Conservation (phyloP, 2,329 filamentous ascomycete genomes). For the Kalaharituber pfeilii region DNA sequence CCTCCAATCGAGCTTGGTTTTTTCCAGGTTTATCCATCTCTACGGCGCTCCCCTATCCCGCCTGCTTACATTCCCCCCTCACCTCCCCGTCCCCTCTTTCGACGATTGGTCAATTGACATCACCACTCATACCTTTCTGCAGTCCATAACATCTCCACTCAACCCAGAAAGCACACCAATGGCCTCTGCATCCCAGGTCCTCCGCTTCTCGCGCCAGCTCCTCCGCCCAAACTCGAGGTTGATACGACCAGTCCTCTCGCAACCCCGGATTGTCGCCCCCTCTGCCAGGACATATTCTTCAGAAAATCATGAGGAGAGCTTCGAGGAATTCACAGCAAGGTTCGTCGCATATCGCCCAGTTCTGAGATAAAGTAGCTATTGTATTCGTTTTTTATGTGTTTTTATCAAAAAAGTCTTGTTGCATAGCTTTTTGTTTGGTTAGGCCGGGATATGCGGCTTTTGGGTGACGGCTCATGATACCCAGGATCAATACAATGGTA, state of each 20-base stretch:
- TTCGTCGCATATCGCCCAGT: no score
- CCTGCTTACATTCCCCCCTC: neutral
- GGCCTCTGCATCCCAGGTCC: slow-evolving; percentile 37
- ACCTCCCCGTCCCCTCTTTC: no score
- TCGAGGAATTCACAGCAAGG: slow-evolving; percentile 97
- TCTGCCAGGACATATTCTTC: slow-evolving; percentile 37
- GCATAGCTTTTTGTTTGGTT: no score
- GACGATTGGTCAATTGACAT: neutral
- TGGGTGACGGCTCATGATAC: no score
- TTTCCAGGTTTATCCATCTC: no score
- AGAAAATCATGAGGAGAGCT: slow-evolving; percentile 80
- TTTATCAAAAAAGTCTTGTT: no score
- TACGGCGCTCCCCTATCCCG: no score
- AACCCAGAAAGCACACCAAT: slow-evolving; percentile 28
- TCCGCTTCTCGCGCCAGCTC: slow-evolving; percentile 32
- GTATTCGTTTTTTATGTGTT: no score
- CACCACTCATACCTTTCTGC: slow-evolving; percentile 11
- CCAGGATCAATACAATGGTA: no score
- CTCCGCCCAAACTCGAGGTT: slow-evolving; percentile 32
- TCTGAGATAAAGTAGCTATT: no score
- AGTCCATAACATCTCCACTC: slow-evolving; percentile 21
- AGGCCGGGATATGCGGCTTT: no score
- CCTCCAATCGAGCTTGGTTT: no score
- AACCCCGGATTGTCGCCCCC: slow-evolving; percentile 17
- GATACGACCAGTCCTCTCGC: neutral